Evolutionary conservation across 164 flowering plant species (phyloP).

Genomic region (Nymphaea colorata): DNA sequence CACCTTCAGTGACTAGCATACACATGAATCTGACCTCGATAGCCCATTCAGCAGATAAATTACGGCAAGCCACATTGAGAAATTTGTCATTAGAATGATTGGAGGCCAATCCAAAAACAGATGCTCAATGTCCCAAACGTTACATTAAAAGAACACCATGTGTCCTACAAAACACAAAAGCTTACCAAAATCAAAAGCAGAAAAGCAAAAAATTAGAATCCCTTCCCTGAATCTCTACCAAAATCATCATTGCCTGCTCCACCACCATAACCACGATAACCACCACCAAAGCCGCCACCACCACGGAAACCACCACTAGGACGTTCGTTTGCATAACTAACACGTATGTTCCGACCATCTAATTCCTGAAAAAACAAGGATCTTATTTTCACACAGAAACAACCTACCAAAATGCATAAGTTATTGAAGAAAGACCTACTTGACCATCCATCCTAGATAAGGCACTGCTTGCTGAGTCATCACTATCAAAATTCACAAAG

Average conservation of each 20-base stretch:
- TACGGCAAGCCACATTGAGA: too few relatives aligned
- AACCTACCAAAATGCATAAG: not conserved
- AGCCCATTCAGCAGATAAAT: too few relatives aligned
- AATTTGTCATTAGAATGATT: too few relatives aligned
- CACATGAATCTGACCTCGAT: too few relatives aligned
- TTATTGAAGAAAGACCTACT: slow-evolving; percentile 18
- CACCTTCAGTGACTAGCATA: too few relatives aligned
- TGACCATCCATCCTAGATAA: slow-evolving; percentile 66
- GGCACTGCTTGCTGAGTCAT: slow-evolving; percentile 48
- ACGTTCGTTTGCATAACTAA: slow-evolving; percentile 45
- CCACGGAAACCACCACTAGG: slow-evolving; percentile 8
- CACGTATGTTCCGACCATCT: slow-evolving; percentile 51
- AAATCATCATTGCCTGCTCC: slow-evolving; percentile 6
- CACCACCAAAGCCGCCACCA: slow-evolving; percentile 11
- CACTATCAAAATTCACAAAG: slow-evolving; percentile 36
- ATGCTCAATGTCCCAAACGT: too few relatives aligned
- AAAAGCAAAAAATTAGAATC: not conserved
- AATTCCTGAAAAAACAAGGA: slow-evolving; percentile 32
- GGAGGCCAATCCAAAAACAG: too few relatives aligned
- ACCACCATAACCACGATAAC: slow-evolving; percentile 17
- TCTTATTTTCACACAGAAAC: not conserved
- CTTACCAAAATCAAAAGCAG: too few relatives aligned
- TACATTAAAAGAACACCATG: too few relatives aligned
- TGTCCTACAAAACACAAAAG: too few relatives aligned
- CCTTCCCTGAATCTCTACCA: slow-evolving; percentile 1